phyloP scores from a whole-genome alignment of 768 basidiomycete genomes.

The Lactarius trivialis region DNA sequence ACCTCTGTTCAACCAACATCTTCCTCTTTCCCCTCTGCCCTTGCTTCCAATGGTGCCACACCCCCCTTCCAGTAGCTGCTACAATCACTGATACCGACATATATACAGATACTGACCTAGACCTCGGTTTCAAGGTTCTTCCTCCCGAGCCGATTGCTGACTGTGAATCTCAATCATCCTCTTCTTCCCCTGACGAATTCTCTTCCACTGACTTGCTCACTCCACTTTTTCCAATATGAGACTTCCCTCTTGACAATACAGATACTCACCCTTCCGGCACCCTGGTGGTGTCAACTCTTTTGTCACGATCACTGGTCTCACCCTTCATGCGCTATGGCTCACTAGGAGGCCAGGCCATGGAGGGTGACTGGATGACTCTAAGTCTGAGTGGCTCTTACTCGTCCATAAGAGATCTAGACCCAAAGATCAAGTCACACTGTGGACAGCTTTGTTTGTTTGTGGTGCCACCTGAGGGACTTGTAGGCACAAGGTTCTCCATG shows the following conservation, averaged over 20 bases:
- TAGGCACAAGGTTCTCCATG: conserved; percentile 9
- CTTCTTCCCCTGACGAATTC: conserved; percentile 9
- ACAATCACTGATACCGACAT: background rate
- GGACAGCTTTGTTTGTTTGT: conserved; percentile 5
- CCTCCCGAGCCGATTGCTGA: background rate
- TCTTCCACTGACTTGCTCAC: conserved; percentile 9
- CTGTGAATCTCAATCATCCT: conserved; percentile 4
- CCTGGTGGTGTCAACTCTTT: conserved; percentile 10
- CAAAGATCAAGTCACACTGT: conserved; percentile 2
- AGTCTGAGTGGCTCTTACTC: background rate
- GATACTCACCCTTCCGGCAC: conserved; percentile 8
- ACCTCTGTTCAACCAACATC: conserved; percentile 9
- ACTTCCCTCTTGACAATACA: conserved; percentile 5
- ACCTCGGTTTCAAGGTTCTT: background rate
- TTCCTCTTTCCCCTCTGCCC: conserved; percentile 22
- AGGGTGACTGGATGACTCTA: conserved; percentile 11
- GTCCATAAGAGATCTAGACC: conserved; percentile 5
- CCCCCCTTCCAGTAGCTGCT: conserved; percentile 13
- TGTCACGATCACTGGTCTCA: conserved; percentile 16
- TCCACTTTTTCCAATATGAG: conserved; percentile 15
- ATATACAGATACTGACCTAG: background rate
- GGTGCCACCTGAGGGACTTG: background rate
- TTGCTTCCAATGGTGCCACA: conserved; percentile 20
- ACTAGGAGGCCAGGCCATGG: conserved; percentile 1
- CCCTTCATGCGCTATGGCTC: conserved; percentile 1